phyloP scores from a whole-genome alignment of 2,329 filamentous ascomycete species.

The Aspergillus sp. region DNA sequence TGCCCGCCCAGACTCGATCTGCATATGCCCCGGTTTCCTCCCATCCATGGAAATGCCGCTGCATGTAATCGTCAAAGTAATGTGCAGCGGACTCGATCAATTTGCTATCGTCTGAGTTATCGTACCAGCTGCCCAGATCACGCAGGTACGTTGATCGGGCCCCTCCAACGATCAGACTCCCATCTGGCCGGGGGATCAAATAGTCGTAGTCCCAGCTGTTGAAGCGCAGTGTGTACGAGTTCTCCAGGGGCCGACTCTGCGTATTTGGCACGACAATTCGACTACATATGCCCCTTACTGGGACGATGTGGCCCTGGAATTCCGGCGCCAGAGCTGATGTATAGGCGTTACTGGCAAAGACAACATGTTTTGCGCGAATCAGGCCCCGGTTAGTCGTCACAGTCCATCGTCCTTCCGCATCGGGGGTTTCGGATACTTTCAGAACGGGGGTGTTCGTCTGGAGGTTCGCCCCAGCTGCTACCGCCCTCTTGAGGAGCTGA shows the following conservation, averaged over 20 bases:
- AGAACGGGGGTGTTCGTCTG: constrained; percentile 46
- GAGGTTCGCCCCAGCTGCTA: constrained; percentile 41
- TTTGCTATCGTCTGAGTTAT: constrained; percentile 38
- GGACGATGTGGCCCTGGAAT: constrained; percentile 65
- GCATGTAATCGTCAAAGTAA: constrained; percentile 34
- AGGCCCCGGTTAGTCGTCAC: constrained; percentile 61
- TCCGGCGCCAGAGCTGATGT: constrained; percentile 65
- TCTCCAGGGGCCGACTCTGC: constrained; percentile 22
- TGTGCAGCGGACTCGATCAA: constrained; percentile 41
- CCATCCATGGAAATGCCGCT: constrained; percentile 30
- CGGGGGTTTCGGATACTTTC: constrained; percentile 17
- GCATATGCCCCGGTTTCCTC: constrained; percentile 25
- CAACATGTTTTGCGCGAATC: constrained; percentile 54
- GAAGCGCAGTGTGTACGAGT: constrained; percentile 56
- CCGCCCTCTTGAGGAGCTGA: constrained; percentile 58
- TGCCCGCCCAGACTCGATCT: constrained; percentile 28
- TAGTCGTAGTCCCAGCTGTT: constrained; percentile 54
- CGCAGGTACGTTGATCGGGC: constrained; percentile 41
- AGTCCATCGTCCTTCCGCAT: constrained; percentile 42
- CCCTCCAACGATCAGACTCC: constrained; percentile 54
- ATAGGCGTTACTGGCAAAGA: constrained; percentile 79
- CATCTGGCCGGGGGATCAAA: constrained; percentile 52
- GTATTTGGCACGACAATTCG: constrained; percentile 21
- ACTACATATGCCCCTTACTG: constrained; percentile 53
- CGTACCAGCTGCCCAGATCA: constrained; percentile 38